Base-by-base conservation (phyloP, 176 grass and related monocot genomes). In the Oryza longistaminata region DNA sequence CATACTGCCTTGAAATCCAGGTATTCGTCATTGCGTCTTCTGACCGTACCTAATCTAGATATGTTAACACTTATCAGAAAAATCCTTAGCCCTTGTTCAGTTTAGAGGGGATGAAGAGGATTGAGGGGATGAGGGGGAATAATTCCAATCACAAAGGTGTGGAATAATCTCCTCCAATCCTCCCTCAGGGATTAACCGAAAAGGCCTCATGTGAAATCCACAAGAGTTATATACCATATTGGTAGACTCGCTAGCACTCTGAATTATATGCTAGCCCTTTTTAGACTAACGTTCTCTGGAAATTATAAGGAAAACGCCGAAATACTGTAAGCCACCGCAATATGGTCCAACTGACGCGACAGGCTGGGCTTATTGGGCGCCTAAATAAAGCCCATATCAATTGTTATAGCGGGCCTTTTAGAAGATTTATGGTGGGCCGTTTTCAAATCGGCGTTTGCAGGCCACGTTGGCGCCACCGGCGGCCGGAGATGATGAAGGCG, bases 1-100 rank as follows among this genome's bases (percentile, higher is more conserved):
- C 58, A 98, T 98, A 81, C 83, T 98, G 77, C 96, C 96, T n/a
- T 37, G 96, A 98, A 90, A 98, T 98, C 46, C 96, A 98, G 88
- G 96, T 98, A 86, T 45, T 62, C 10, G 24, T 45, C 3, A 55
- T 34, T 76, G 34, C 5, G 39, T 40, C 39, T 58, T 78, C 13
- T 61, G 6, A 60, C 16, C 35, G 35, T 40, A 8, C 39, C 39
- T 40, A 39, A 39, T 39, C 37, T 39, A 39, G 37, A 39, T 39
- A 39, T 39, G 37, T 52, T 74, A 35, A 27, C 24, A 44, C 14
- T 29, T 24, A 50, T 25, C 31, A 7, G 7, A 74, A 52, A 3
- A 3, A 52, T 37, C 49, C 4, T 52, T 19, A 22, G n/a, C n/a
- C n/a, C n/a, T n/a, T n/a, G n/a, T n/a, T n/a, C n/a, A n/a, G n/a